Conservation (phyloP, 73 alveolate species). For the Uronychia setigera region DNA sequence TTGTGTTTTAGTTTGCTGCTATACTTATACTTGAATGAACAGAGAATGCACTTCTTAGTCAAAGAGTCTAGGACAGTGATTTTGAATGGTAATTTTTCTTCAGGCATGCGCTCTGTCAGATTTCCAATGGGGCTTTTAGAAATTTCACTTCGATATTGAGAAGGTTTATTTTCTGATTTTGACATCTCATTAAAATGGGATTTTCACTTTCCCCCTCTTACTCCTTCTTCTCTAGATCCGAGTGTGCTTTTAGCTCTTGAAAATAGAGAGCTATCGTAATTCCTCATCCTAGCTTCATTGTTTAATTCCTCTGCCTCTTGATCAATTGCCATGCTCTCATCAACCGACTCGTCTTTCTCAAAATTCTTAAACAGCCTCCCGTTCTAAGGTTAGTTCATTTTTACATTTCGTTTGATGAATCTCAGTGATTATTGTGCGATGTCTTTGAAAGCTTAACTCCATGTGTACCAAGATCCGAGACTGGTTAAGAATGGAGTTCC, state of each 20-base stretch:
- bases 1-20: slow-evolving; percentile 2
- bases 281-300: background rate
- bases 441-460: slow-evolving; percentile 52
- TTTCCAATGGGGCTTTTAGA: background rate
- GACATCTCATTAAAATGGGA: background rate
- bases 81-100: slow-evolving; percentile 32
- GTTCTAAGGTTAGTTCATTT: too few species aligned
- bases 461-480: slow-evolving; percentile 48
- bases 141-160: background rate
- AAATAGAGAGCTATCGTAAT: background rate
- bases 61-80: slow-evolving; percentile 36
- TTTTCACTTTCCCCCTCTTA: background rate
- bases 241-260: background rate
- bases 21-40: slow-evolving; percentile 32
- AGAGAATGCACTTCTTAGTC: slow-evolving; percentile 33
- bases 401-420: slow-evolving; percentile 16
- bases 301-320: background rate
- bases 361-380: slow-evolving; percentile 9
- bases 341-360: background rate
- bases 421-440: slow-evolving; percentile 31
- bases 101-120: background rate
- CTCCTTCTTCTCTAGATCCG: background rate
- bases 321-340: background rate
- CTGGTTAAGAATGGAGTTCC: slow-evolving; percentile 47
- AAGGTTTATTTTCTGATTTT: background rate